A percentile compares a stretch with the other conserved stretches of the same genome.
Conservation (phyloP, 139 green algal species). For the Dunaliella primolecta region DNA sequence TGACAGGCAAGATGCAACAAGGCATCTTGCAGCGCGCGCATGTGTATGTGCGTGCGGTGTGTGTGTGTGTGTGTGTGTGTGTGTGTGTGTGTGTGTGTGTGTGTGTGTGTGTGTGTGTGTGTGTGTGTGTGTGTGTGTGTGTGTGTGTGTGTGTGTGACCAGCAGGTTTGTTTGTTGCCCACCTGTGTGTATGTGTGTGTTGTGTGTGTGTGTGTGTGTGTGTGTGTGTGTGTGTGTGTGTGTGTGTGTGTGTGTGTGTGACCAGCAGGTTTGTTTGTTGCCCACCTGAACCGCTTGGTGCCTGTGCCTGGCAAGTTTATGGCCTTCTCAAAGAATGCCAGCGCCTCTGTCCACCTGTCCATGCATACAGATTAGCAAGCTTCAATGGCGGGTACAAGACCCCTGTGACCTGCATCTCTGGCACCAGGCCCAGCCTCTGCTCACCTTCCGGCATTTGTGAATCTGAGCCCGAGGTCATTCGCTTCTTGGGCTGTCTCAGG, state of each 20-base stretch:
- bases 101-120: neutral
- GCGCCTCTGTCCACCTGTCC: slow-evolving; percentile 57
- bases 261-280: neutral
- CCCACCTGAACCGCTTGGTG: slow-evolving; percentile 66
- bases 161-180: too few species aligned
- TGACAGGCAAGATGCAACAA: too few species aligned
- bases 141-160: neutral
- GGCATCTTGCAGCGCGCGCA: too few species aligned
- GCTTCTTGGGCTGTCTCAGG: slow-evolving; percentile 38
- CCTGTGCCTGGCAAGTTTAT: slow-evolving; percentile 75
- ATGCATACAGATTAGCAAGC: too few species aligned
- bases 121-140: neutral
- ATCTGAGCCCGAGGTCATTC: slow-evolving; percentile 29
- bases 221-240: neutral
- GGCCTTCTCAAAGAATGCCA: slow-evolving; percentile 65
- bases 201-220: neutral
- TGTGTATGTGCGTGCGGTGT: too few species aligned
- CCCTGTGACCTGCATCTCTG: too few species aligned
- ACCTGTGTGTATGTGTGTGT: neutral
- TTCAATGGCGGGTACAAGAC: neutral
- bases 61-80: too few species aligned
- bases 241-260: neutral
- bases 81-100: neutral
- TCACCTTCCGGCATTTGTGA: neutral
- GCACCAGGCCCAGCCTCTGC: neutral